A percentile compares a stretch with the other conserved stretches of the same genome.
These are phyloP conservation scores for Exophiala bonariae DNA, from an alignment of 2,329 filamentous ascomycete genomes.

Conservation along the genomic window DNA sequence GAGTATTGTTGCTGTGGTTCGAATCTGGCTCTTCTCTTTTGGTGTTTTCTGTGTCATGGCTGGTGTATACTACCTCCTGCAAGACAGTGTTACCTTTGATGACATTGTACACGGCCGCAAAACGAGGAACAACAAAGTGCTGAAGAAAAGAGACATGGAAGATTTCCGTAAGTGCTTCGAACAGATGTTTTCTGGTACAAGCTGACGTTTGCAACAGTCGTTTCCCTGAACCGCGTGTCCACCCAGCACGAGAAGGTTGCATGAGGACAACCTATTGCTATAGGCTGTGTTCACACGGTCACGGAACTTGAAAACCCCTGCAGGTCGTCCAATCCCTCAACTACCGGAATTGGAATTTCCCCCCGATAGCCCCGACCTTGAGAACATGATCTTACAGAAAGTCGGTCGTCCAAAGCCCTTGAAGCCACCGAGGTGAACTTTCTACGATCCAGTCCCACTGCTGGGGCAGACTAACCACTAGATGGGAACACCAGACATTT, in stretches of 20 bases:
- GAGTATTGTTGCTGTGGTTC: conserved; percentile 79
- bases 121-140: conserved; percentile 65
- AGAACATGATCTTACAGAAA: no score
- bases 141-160: conserved; percentile 82
- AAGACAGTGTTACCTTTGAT: conserved; percentile 79
- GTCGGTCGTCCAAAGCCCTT: no score
- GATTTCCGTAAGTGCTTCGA: conserved; percentile 73
- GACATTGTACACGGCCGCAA: conserved; percentile 92
- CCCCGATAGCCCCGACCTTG: no score
- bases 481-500: no score
- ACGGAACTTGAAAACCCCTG: conserved; percentile 4
- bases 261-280: conserved; percentile 46
- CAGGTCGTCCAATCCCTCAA: conserved; percentile 10
- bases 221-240: conserved; percentile 85
- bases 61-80: conserved; percentile 76
- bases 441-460: no score
- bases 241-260: conserved; percentile 88
- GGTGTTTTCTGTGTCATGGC: conserved; percentile 85
- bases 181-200: conserved; percentile 7
- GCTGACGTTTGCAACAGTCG: conserved; percentile 59
- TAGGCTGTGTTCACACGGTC: conserved; percentile 10
- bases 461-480: no score
- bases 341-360: not conserved
- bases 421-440: no score
- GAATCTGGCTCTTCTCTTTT: conserved; percentile 89